Base-by-base conservation (phyloP, 495 filamentous ascomycete genomes). In the Aspergillus taichungensis region DNA sequence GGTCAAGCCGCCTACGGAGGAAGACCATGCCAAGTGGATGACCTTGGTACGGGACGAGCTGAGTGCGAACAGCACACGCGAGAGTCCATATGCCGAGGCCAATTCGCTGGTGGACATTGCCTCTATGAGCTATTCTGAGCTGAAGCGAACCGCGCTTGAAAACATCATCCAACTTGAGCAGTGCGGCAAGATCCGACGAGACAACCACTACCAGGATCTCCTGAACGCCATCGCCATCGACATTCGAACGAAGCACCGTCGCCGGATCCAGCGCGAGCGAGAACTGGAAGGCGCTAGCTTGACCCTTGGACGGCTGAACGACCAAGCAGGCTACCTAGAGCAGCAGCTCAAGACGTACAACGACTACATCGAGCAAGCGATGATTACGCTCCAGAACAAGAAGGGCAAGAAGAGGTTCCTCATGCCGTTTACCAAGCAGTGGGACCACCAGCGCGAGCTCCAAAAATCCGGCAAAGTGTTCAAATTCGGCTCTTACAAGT, bases 311-410 rank as follows among this genome's bases (percentile, higher is more conserved):
- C 85, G 91, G 50, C 70, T 99, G 42, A 85, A 88, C 61, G 87
- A 94, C 52, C 96, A 99, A 64, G 89, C 92, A 18, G 74, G 76
- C 39, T 97, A 88, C 68, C 76, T 99, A 1, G 94, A 99, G 54
- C 82, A 86, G 49, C 94, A 97, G 66, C 77, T 95, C 34, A 94
- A 95, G 72, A 88, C 82, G 50, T 99, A 96, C 72, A 95, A 99
- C 60, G 88, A 97, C 65, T 97, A 96, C 60, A 95, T 99, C 55
- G 92, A 99, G 71, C 90, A 96, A 61, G 88, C 92, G 13, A 95
- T 99, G 89, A 76, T 90, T 42, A 97, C 94, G n/a, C 77, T 99
- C 40, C 94, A 97, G 65, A 92, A 85, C 63, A 95, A 95, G 68
- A 94, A 95, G 64, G 90, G 88, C 45, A 94, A 95, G 67, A 94